Evolutionary conservation across 73 alveolate genomes (phyloP).

Genomic region (Blepharisma stoltei): DNA sequence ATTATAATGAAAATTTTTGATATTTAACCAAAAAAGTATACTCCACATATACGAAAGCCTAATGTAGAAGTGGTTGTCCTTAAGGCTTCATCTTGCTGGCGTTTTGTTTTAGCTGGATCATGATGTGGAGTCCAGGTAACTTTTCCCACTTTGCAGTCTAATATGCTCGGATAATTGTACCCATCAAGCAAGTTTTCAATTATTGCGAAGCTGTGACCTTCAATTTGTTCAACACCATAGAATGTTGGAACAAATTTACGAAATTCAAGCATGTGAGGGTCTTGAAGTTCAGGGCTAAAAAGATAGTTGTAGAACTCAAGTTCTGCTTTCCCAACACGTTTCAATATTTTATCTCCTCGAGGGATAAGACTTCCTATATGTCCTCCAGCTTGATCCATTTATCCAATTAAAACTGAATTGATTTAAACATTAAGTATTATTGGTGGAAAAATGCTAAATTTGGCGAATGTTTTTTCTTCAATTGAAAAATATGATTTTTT

Average conservation of each 20-base stretch:
- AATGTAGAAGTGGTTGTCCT: background rate
- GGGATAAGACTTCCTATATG: background rate
- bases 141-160: constrained; percentile 14
- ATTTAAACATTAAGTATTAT: too few relatives aligned
- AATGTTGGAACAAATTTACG: constrained; percentile 3
- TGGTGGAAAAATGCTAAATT: too few relatives aligned
- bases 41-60: constrained; percentile 1
- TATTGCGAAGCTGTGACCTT: background rate
- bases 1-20: too few relatives aligned
- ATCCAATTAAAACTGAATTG: too few relatives aligned
- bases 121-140: constrained; percentile 5
- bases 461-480: too few relatives aligned
- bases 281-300: background rate
- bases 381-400: constrained; percentile 9
- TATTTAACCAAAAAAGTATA: too few relatives aligned
- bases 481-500: too few relatives aligned
- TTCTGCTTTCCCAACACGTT: background rate
- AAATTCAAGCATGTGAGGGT: background rate
- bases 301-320: background rate
- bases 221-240: background rate
- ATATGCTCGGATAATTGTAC: background rate
- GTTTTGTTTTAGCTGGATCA: background rate
- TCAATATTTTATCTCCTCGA: background rate
- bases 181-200: background rate
- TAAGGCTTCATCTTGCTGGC: background rate